These are phyloP conservation scores for Brassica balearica DNA, from an alignment of 441 rosid genomes.

Conservation along the genomic window DNA sequence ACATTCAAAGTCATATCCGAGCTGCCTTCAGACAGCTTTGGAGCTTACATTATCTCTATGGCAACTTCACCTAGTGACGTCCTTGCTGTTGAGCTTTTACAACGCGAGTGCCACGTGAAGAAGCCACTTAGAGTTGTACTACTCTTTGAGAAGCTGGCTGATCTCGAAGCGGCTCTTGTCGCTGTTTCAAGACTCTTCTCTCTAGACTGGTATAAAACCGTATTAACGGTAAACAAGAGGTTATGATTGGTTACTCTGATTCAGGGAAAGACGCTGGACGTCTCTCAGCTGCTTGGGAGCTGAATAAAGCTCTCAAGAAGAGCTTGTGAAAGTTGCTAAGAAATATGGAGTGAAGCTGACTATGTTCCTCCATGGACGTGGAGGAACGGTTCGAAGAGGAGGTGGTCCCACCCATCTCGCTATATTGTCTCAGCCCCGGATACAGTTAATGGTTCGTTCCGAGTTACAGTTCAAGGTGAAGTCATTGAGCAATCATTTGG, in stretches of 20 bases:
- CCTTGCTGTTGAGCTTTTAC: too few species aligned
- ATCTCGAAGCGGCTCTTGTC: too few species aligned
- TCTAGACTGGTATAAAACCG: conserved; percentile 74
- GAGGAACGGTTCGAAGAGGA: conserved; percentile 96
- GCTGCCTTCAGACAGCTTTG: too few species aligned
- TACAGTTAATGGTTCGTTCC: conserved; percentile 81
- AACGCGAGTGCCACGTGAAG: too few species aligned
- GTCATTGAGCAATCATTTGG: conserved; percentile 93
- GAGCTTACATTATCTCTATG: too few species aligned
- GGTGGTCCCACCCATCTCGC: conserved; percentile 98
- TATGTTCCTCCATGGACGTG: conserved; percentile 90
- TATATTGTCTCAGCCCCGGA: conserved; percentile 97
- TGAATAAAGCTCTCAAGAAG: conserved; percentile 92
- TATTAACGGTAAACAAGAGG: conserved; percentile 89
- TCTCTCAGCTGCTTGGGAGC: conserved; percentile 89
- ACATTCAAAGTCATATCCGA: too few species aligned
- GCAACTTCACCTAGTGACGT: too few species aligned
- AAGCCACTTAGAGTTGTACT: too few species aligned
- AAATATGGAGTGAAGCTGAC: conserved; percentile 81
- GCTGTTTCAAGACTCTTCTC: too few species aligned
- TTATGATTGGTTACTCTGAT: conserved; percentile 96
- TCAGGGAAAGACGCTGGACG: conserved; percentile 96
- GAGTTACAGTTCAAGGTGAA: conserved; percentile 92
- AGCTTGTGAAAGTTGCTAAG: conserved; percentile 86
- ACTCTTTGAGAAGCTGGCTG: too few species aligned